A percentile compares a stretch with the other conserved stretches of the same genome.
phyloP scores from a whole-genome alignment of 495 filamentous ascomycete genomes.

The Daldinia decipiens region DNA sequence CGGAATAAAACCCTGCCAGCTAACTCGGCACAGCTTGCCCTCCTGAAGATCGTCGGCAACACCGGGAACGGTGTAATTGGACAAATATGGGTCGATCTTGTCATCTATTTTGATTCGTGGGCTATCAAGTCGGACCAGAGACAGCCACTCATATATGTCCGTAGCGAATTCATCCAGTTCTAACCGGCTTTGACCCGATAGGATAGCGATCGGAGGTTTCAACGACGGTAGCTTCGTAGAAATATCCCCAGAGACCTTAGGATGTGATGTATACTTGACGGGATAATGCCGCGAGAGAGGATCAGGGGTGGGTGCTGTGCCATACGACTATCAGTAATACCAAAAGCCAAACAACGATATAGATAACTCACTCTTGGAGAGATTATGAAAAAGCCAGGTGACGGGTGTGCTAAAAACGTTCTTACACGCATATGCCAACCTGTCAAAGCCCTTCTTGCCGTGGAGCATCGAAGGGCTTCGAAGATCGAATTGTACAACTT shows the following conservation, averaged over 20 bases:
- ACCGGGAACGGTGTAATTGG: conserved; percentile 77
- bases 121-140: conserved; percentile 74
- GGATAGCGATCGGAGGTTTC: conserved; percentile 52
- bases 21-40: conserved; percentile 58
- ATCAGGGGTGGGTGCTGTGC: conserved; percentile 54
- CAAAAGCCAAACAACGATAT: background rate
- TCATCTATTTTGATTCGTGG: conserved; percentile 75
- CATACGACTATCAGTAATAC: conserved; percentile 13
- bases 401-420: conserved; percentile 78
- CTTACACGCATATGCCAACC: conserved; percentile 83
- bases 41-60: conserved; percentile 40
- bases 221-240: conserved; percentile 62
- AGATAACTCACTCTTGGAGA: conserved; percentile 53
- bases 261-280: conserved; percentile 54
- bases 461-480: conserved; percentile 83
- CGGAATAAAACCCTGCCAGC: conserved; percentile 64
- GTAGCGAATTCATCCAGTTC: conserved; percentile 69
- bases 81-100: conserved; percentile 80
- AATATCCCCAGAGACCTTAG: conserved; percentile 47
- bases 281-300: conserved; percentile 67
- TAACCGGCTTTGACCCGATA: conserved; percentile 48
- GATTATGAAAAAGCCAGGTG: conserved; percentile 84
- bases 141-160: conserved; percentile 85
- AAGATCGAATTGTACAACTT: conserved; percentile 85
- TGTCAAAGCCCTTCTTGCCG: conserved; percentile 91